These are phyloP conservation scores for Sporisorium reilianum DNA, from an alignment of 1,284 basidiomycete genomes.

Conservation along the genomic window DNA sequence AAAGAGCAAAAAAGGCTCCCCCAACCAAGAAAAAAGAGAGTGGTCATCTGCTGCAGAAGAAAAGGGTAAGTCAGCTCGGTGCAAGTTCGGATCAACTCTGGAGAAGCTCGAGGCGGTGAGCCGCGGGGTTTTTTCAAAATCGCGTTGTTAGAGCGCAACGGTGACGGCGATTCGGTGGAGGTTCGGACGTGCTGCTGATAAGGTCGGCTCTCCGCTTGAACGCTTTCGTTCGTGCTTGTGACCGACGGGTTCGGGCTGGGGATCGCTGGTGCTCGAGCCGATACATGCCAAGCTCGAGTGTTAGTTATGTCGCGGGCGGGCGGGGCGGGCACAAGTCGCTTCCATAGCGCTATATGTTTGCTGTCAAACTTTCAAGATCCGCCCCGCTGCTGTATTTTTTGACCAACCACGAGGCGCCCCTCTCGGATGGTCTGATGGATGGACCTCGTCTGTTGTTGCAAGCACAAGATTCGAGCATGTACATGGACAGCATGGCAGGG, in stretches of 20 bases:
- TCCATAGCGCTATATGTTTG: conserved; percentile 18
- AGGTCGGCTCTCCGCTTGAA: too few species aligned
- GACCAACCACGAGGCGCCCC: conserved; percentile 6
- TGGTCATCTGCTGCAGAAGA: neutral
- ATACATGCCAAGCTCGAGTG: too few species aligned
- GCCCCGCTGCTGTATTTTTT: neutral
- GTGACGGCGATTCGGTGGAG: neutral
- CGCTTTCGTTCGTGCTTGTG: too few species aligned
- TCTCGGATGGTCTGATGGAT: conserved; percentile 4
- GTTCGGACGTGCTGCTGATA: neutral
- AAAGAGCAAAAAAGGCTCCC: neutral
- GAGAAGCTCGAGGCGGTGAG: neutral
- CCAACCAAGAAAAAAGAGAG: neutral
- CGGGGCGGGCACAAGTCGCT: too few species aligned
- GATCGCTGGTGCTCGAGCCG: too few species aligned
- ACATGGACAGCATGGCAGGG: neutral
- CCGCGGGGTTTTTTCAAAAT: neutral
- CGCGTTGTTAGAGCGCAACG: neutral
- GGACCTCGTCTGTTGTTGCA: neutral
- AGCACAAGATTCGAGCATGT: neutral
- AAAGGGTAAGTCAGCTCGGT: conserved; percentile 15
- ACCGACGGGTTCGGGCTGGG: too few species aligned
- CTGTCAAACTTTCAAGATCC: conserved; percentile 9
- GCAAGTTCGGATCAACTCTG: conserved; percentile 31
- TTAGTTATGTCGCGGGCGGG: too few species aligned